Evolutionary conservation across 1,139 yeast species (phyloP), one percentile per base, ranked within the genome.

Genomic region (Candida dubliniensis): DNA sequence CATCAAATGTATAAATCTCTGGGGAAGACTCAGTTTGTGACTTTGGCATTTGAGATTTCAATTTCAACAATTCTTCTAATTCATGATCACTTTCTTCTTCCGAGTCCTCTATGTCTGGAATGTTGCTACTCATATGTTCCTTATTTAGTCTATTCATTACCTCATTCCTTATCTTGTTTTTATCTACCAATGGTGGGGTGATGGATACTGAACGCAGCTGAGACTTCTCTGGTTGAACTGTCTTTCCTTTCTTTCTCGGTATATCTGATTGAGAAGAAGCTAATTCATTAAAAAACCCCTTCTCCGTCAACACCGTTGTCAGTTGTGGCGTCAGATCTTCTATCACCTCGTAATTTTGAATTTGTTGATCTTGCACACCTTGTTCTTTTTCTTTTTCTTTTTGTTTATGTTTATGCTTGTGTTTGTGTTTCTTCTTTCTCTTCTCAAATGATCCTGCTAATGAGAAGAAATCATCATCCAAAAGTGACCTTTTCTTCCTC

Each of bases 391-490:
- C 24, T 10, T 39, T 7, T 12, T 13, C 34, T 27, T 34, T 27
- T 10, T 25, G 14, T 9, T n/a, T 32, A 6, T 32, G 34, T 25
- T 42, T 43, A 24, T 45, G 45, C 29, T 44, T 49, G 41, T 51
- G 52, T 24, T 46, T 47, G 41, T 48, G 53, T 48, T 60, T 58
- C 48, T 60, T 61, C 49, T 58, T 64, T 47, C 56, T 58, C 41
- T 51, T 56, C 4, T 47, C 48, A 29, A 46, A 44, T 6, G 49
- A 44, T 18, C 49, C 47, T 15, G 60, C 53, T 10, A 66, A 47
- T 10, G 65, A 64, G 44, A 67, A 67, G 48, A 67, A 67, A 40
- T 66, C 72, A 48, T 67, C 71, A 47, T 52, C 58, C 23, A 55
- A 47, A 31, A 43, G 13, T 12, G 25, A 34, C 10, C 41, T 35